Percentiles rank a stretch among this genome's conserved stretches.
These are phyloP conservation scores for Cyberlindnera mrakii DNA, from an alignment of 805 yeast genomes.

Conservation along the genomic window DNA sequence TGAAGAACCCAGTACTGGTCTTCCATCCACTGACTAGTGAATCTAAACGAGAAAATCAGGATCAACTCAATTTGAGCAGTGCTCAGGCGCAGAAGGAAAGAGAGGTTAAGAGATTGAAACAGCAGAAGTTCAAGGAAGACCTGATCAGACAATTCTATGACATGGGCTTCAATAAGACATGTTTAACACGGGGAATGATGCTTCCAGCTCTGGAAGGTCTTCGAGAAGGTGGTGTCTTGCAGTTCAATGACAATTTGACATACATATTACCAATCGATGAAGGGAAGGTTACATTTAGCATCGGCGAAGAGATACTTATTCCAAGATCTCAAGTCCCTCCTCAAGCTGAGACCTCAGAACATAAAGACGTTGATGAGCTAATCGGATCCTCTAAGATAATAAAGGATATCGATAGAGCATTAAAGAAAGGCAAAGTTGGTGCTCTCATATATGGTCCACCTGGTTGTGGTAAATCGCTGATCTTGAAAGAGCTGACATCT, in stretches of 20 bases:
- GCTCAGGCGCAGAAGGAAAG: slow-evolving; percentile 16
- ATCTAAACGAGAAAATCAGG: slow-evolving; percentile 27
- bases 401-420: slow-evolving; percentile 31
- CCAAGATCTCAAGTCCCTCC: slow-evolving; percentile 18
- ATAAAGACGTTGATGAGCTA: slow-evolving; percentile 21
- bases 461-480: slow-evolving; percentile 76
- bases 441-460: slow-evolving; percentile 63
- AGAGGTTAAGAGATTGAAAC: slow-evolving; percentile 16
- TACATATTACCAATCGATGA: slow-evolving; percentile 37
- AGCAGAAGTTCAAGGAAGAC: slow-evolving; percentile 18
- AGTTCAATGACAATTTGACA: slow-evolving; percentile 33
- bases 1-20: slow-evolving; percentile 34
- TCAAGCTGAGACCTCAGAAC: neutral
- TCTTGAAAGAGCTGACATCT: slow-evolving; percentile 38
- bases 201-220: slow-evolving; percentile 46
- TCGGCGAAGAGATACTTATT: slow-evolving; percentile 39
- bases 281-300: slow-evolving; percentile 35
- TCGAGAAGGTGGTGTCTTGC: slow-evolving; percentile 57
- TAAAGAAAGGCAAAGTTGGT: slow-evolving; percentile 45
- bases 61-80: slow-evolving; percentile 17
- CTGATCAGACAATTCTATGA: slow-evolving; percentile 14
- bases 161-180: slow-evolving; percentile 21
- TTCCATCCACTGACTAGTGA: slow-evolving; percentile 50
- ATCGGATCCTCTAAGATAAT: slow-evolving; percentile 54
- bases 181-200: slow-evolving; percentile 45